These are phyloP conservation scores for Entophlyctis helioformis DNA, from an alignment of 192 early-diverging fungal species.

Conservation along the genomic window DNA sequence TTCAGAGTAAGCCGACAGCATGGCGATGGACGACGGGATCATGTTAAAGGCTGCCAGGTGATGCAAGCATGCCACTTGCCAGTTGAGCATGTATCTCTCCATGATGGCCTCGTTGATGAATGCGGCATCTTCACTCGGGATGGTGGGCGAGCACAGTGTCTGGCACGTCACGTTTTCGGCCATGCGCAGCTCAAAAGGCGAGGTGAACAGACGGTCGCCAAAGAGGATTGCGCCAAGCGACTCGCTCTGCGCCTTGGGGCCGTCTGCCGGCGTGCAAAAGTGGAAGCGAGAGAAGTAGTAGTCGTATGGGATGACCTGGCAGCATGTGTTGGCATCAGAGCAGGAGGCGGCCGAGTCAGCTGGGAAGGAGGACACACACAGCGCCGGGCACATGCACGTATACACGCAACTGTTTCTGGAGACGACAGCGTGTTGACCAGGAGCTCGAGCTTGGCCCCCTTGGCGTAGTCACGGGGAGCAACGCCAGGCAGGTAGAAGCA, in stretches of 20 bases:
- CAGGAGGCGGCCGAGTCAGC: not conserved
- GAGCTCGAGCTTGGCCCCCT: conserved; percentile 53
- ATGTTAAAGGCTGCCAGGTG: no score
- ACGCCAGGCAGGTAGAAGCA: conserved; percentile 95
- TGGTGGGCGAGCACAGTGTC: conserved; percentile 45
- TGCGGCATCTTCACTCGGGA: conserved; percentile 58
- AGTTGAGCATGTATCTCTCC: conserved; percentile 27
- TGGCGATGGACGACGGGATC: no score
- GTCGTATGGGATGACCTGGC: conserved; percentile 60
- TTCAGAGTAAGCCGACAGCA: no score
- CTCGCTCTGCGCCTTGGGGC: conserved; percentile 44
- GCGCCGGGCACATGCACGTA: no score
- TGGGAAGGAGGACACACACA: no score
- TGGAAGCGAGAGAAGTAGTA: conserved; percentile 76
- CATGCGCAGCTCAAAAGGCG: conserved; percentile 69
- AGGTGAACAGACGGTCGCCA: conserved; percentile 85
- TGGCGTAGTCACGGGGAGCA: conserved; percentile 73
- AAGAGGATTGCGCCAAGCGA: conserved; percentile 86
- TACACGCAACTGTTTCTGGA: conserved; percentile 31
- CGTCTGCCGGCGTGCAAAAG: conserved; percentile 68
- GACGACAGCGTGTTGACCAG: conserved; percentile 86
- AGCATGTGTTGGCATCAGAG: not conserved
- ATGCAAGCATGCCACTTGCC: conserved; percentile 19
- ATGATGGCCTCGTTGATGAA: conserved; percentile 70
- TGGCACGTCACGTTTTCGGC: conserved; percentile 44